Percentiles rank a stretch among this genome's conserved stretches.
These are phyloP conservation scores for Neohortaea acidophila DNA, from an alignment of 495 filamentous ascomycete genomes.

Conservation along the genomic window DNA sequence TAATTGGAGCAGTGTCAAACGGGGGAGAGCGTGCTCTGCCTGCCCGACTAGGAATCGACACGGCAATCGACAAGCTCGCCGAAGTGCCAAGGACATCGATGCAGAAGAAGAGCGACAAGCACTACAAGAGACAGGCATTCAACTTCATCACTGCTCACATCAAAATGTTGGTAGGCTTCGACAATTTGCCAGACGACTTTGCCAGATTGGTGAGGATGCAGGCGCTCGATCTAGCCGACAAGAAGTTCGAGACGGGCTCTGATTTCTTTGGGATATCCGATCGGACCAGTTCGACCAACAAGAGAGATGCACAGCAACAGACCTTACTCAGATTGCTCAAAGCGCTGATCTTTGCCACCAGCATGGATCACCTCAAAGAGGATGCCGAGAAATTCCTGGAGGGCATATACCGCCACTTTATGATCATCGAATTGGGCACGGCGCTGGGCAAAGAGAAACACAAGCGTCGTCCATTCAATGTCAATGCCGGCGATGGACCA, in stretches of 20 bases:
- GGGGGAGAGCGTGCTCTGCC: slow-evolving; percentile 64
- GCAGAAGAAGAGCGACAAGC: slow-evolving; percentile 57
- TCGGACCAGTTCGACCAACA: slow-evolving; percentile 62
- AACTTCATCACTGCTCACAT: slow-evolving; percentile 70
- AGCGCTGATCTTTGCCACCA: slow-evolving; percentile 63
- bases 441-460: slow-evolving; percentile 63
- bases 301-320: slow-evolving; percentile 68
- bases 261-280: slow-evolving; percentile 56
- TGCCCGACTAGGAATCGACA: slow-evolving; percentile 65
- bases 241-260: slow-evolving; percentile 46
- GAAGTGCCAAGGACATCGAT: slow-evolving; percentile 49
- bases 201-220: slow-evolving; percentile 69
- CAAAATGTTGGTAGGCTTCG: slow-evolving; percentile 77
- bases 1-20: slow-evolving; percentile 64
- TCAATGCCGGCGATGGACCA: slow-evolving; percentile 69
- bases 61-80: slow-evolving; percentile 72
- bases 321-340: slow-evolving; percentile 74
- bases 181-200: slow-evolving; percentile 79
- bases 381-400: slow-evolving; percentile 57
- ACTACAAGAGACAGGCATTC: slow-evolving; percentile 87
- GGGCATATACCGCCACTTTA: slow-evolving; percentile 76
- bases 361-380: slow-evolving; percentile 63
- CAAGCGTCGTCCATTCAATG: slow-evolving; percentile 58
- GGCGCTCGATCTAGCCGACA: slow-evolving; percentile 64
- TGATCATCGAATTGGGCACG: slow-evolving; percentile 75